Evolutionary conservation across 768 basidiomycete genomes (phyloP), one percentile per base, ranked within the genome.

Genomic region (Agrocybe praecox): DNA sequence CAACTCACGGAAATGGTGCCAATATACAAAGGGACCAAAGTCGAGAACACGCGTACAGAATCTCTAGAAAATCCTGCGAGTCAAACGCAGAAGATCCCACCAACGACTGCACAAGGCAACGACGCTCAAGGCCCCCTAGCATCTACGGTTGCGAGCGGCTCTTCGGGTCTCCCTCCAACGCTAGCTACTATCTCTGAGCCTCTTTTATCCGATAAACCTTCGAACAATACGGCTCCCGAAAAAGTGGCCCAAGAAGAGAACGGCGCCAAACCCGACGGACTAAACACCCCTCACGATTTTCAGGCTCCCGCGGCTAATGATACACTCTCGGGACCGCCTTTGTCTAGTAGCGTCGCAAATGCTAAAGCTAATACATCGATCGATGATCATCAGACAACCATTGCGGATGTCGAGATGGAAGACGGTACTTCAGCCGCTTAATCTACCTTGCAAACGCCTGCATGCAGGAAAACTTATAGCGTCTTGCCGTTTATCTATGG

Each of bases 351-450:
- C 23, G 43, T 46, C 36, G 26, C 46, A 55, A 52, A 54, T 29
- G 45, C 48, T 40, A 45, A 52, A 46, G 40, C 44, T 55, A 52
- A 48, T 12, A 47, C 32, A 34, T 4, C 45, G 44, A 45, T 58
- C 46, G 53, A 52, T 33, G 50, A 52, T 40, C 42, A 44, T 26
- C 29, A 36, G n/a, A 6, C 45, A n/a, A 44, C 33, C 21, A 24
- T 43, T 10, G 33, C 46, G 40, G 57, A 62, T 21, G 43, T 62
- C 11, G 44, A 62, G 24, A 58, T 62, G 57, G 36, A 55, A 32
- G 54, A 57, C 23, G 32, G 50, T 40, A 18, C 23, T 29, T 36
- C 19, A 44, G 43, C 22, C 29, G 24, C 29, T 36, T 50, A 24
- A 19, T n/a, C 19, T 18, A 15, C 43, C 26, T 36, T 18, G n/a